Evolutionary conservation across 148 eudicot species (phyloP).

Genomic region (Chenopodium formosanum): DNA sequence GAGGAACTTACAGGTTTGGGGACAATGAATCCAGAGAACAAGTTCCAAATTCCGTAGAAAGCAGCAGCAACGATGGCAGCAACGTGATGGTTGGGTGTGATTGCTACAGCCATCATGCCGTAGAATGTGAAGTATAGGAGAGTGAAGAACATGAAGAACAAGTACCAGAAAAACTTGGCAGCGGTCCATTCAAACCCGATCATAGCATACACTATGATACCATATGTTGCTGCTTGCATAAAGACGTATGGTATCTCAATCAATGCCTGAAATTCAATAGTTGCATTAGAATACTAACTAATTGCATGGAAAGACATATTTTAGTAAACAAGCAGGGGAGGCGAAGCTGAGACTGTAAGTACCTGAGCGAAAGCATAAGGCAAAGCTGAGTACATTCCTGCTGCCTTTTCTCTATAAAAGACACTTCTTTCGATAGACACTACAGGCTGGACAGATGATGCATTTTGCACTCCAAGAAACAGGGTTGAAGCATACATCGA

Average conservation of each 20-base stretch:
- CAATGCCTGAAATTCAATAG: conserved; percentile 37
- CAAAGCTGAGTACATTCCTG: conserved; percentile 77
- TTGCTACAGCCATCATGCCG: conserved; percentile 75
- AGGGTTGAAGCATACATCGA: conserved; percentile 65
- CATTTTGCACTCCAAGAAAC: conserved; percentile 58
- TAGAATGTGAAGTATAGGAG: conserved; percentile 60
- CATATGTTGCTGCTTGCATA: conserved; percentile 43
- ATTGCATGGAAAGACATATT: too few relatives aligned
- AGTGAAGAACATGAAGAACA: conserved; percentile 67
- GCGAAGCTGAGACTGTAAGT: background rate
- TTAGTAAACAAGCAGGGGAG: background rate
- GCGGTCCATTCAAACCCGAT: conserved; percentile 76
- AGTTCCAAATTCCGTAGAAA: conserved; percentile 52
- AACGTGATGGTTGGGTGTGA: conserved; percentile 59
- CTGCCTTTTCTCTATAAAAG: conserved; percentile 75
- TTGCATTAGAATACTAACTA: background rate
- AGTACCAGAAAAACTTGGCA: conserved; percentile 60
- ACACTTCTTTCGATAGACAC: conserved; percentile 68
- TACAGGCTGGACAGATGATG: conserved; percentile 67
- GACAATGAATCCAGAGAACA: conserved; percentile 65
- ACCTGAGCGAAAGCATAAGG: conserved; percentile 89
- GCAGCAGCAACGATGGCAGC: conserved; percentile 51
- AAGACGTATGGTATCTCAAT: conserved; percentile 72
- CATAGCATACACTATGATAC: conserved; percentile 66
- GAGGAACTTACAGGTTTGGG: conserved; percentile 56